phyloP scores from a whole-genome alignment of 306 rosid species.

The Cicer judaicum region DNA sequence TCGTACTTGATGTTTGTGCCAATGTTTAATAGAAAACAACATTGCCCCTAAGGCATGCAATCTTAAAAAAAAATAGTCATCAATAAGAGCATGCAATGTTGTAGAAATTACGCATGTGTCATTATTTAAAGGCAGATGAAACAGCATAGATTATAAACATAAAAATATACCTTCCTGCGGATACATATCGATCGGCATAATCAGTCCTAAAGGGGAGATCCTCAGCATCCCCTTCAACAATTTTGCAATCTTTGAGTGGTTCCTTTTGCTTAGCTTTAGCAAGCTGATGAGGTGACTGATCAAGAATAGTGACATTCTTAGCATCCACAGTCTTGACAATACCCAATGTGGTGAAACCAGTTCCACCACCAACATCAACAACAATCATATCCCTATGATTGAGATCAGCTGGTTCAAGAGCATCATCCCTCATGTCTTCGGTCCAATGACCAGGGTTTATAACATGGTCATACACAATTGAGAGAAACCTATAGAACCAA shows the following conservation, averaged over 20 bases:
- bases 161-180: slow-evolving; percentile 78
- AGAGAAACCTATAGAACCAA: slow-evolving; percentile 92
- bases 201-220: slow-evolving; percentile 87
- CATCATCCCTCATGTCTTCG: slow-evolving; percentile 96
- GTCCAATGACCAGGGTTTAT: slow-evolving; percentile 97
- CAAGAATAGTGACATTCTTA: slow-evolving; percentile 87
- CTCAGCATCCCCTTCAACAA: slow-evolving; percentile 91
- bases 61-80: slow-evolving; percentile 1
- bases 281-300: slow-evolving; percentile 95
- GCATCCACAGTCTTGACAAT: slow-evolving; percentile 92
- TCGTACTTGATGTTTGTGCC: too few species aligned
- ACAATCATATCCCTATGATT: slow-evolving; percentile 69
- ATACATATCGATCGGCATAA: slow-evolving; percentile 91
- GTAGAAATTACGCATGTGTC: slow-evolving; percentile 13
- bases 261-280: slow-evolving; percentile 93
- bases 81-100: not conserved
- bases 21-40: not conserved
- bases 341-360: slow-evolving; percentile 90
- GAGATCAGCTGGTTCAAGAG: slow-evolving; percentile 92
- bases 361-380: slow-evolving; percentile 92
- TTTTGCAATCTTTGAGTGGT: slow-evolving; percentile 82
- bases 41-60: slow-evolving; percentile 1
- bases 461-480: slow-evolving; percentile 86
- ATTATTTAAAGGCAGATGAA: slow-evolving; percentile 5
- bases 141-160: not conserved